Evolutionary conservation across 495 filamentous ascomycete species (phyloP), one percentile per base, ranked within the genome.

Genomic region (Lindgomyces ingoldianus): DNA sequence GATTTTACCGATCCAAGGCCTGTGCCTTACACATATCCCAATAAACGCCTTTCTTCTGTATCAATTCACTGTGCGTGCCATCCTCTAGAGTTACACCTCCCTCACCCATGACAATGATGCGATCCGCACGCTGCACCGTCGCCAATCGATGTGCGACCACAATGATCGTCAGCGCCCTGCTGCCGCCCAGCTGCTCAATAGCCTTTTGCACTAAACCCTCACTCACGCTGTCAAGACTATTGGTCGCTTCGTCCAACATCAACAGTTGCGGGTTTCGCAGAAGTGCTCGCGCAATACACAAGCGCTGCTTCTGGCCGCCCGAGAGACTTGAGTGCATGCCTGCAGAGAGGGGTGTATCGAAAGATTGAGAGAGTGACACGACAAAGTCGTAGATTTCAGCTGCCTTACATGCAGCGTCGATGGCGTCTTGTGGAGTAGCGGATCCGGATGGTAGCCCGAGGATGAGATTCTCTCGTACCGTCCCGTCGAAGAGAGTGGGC

Each of bases 371-470:
- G n/a, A 56, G 33, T n/a, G 52, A 56, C n/a, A 42, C 29, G 74
- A 96, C 91, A 73, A 94, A 95, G 68, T 93, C 90, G 74, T 91
- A 91, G 70, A 96, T 96, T 70, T 95, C 95, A 46, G 91, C 91
- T 70, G 91, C 87, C 62, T 85, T 87, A 79, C 90, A 93, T 18
- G 89, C 90, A 64, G 86, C 81, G 51, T 87, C 79, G 42, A 96
- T 81, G 6, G 80, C 80, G 27, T 85, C 86, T 50, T 94, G 89
- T 52, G 49, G 49, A 24, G 84, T 74, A 19, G 88, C 81, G 42
- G 87, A 81, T 11, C 86, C 81, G 10, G 39, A 36, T 51, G 83
- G 81, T 29, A 52, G 49, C 11, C 80, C 79, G 10, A 93, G 74
- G 60, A 95, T 84, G 52, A 56, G 52, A 68, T 94, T 95, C 46